These are phyloP conservation scores for Angophora floribunda DNA, from an alignment of 345 rosid genomes.

Conservation along the genomic window DNA sequence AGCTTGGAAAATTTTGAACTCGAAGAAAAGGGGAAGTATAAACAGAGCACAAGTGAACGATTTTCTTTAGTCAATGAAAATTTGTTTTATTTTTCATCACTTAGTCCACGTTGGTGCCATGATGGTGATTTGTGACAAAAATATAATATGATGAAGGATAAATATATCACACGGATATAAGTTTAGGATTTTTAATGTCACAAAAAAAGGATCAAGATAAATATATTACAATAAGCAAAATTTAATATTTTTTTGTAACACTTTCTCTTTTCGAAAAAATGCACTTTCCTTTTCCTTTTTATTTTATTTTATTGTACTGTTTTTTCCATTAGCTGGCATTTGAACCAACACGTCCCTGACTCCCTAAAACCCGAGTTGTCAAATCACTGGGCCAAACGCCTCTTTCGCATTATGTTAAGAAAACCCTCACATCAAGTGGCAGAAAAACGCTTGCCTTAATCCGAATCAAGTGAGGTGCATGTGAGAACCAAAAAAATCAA, in stretches of 20 bases:
- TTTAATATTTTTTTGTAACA: background rate
- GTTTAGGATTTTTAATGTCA: background rate
- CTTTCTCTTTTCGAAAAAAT: background rate
- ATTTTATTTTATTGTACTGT: too few relatives aligned
- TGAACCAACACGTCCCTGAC: background rate
- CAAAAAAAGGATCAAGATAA: rapidly evolving
- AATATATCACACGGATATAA: too few relatives aligned
- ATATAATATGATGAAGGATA: too few relatives aligned
- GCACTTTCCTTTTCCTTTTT: background rate
- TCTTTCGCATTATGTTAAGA: background rate
- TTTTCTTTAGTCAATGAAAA: too few relatives aligned
- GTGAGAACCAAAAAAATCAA: background rate
- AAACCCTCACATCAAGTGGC: background rate
- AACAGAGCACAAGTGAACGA: too few relatives aligned
- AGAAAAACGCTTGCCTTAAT: background rate
- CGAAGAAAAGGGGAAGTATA: too few relatives aligned
- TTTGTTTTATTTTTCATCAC: too few relatives aligned
- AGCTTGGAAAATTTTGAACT: too few relatives aligned
- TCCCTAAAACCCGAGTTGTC: background rate
- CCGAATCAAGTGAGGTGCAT: background rate
- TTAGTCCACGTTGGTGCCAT: too few relatives aligned
- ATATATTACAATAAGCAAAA: too few relatives aligned
- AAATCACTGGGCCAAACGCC: background rate
- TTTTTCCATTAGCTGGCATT: background rate
- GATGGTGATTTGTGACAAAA: too few relatives aligned